Conservation (phyloP, 176 grass and related monocot genomes). For the Oryza officinalis region DNA sequence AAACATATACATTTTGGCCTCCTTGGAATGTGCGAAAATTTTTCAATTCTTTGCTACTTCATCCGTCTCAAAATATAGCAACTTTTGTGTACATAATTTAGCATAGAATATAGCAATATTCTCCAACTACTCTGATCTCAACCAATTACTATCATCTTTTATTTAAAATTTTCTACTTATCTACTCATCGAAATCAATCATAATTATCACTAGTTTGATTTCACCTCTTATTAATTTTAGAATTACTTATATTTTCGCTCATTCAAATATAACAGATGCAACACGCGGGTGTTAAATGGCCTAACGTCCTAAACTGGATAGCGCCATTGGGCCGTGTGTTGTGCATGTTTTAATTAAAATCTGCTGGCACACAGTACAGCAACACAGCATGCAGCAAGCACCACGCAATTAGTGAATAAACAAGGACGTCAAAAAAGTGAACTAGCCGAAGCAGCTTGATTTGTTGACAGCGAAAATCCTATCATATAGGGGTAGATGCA, state of each 20-base stretch:
- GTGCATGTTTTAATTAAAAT: slow-evolving; percentile 7
- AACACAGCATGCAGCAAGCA: not conserved
- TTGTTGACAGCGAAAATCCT: not conserved
- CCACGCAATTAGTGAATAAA: slow-evolving; percentile 6
- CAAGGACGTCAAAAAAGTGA: not conserved
- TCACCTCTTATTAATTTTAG: too few species aligned
- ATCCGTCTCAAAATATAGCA: too few species aligned
- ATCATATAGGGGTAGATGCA: not conserved
- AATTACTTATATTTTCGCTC: not conserved
- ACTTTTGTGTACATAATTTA: too few species aligned
- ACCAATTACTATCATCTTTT: too few species aligned
- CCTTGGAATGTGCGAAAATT: too few species aligned
- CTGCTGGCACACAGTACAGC: not conserved
- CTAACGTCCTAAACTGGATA: not conserved
- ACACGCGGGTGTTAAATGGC: not conserved
- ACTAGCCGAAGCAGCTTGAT: not conserved
- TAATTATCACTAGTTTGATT: too few species aligned
- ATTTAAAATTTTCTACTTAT: too few species aligned
- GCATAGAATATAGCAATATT: too few species aligned
- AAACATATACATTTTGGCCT: too few species aligned
- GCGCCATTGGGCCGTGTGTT: not conserved
- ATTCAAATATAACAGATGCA: not conserved
- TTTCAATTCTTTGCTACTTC: too few species aligned
- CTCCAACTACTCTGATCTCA: too few species aligned
- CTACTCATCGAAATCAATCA: too few species aligned